Base-by-base conservation (phyloP, 345 rosid genomes). In the Moricandia moricandioides region DNA sequence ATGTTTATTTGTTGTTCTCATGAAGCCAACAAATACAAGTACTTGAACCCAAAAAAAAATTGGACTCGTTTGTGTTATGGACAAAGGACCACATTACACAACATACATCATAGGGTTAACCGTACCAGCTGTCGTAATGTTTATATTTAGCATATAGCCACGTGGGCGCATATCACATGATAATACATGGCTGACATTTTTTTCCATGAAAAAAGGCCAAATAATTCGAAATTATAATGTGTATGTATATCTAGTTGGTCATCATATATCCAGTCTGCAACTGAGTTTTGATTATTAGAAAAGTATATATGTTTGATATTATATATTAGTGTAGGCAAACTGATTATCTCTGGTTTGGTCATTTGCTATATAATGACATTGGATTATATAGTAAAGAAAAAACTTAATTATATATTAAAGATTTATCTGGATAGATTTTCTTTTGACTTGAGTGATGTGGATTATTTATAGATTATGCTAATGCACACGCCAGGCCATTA, bases 101-200 rank as follows among this genome's bases (percentile, higher is more conserved):
- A 45, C 58, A 45, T 30, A 16, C 70, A 54, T 54, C 70, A 65
- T 40, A 65, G 43, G 31, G 47, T 65, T 55, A 12, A 65, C 65
- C 71, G 77, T 56, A 73, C 65, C 45, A 73, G 77, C 71, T 73
- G 77, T 73, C 47, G 57, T 40, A 18, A 65, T 65, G 47, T 73
- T 56, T 56, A 40, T 56, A 65, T 73, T 29, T 73, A 39, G 34
- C 45, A 39, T 73, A 8, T 47, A 43, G 43, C 58, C 65, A 73
- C 71, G 71, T 73, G 77, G 31, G 2, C 11, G 30, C 30, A 52
- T 52, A 29, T 67, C 60, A 4, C 17, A 45, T 65, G 24, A 65
- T 14, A 27, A 4, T 65, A 11, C 67, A 11, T 55, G 60, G 14
- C 14, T 34, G 40, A 62, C 47, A 34, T 10, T 24, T 39, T 24